phyloP scores from a whole-genome alignment of 2,329 filamentous ascomycete genomes.

The Pseudogymnoascus sp. region DNA sequence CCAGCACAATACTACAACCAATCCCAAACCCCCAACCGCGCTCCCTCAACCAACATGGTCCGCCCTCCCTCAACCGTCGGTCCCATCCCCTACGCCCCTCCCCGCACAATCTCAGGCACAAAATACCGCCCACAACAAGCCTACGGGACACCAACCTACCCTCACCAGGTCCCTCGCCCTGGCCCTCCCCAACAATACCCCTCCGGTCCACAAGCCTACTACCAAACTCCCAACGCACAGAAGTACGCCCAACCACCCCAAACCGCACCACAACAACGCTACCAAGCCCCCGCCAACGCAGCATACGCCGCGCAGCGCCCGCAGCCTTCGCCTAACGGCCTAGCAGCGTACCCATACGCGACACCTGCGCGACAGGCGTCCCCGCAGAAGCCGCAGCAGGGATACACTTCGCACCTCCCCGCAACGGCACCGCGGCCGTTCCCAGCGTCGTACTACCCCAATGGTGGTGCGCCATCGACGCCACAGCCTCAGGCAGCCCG shows the following conservation, averaged over 20 bases:
- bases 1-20: constrained; percentile 21
- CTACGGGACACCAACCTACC: constrained; percentile 26
- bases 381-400: constrained; percentile 25
- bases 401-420: constrained; percentile 18
- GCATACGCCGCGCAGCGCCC: constrained; percentile 22
- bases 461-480: constrained; percentile 13
- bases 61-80: constrained; percentile 23
- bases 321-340: constrained; percentile 23
- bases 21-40: constrained; percentile 26
- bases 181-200: constrained; percentile 23
- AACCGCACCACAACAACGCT: constrained; percentile 25
- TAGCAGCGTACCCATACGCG: constrained; percentile 22
- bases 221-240: background rate
- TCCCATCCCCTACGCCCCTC: constrained; percentile 23
- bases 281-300: constrained; percentile 20
- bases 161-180: constrained; percentile 25
- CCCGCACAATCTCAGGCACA: constrained; percentile 22
- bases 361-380: constrained; percentile 25
- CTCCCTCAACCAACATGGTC: constrained; percentile 22
- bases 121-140: constrained; percentile 22
- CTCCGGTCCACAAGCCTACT: background rate
- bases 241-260: constrained; percentile 17
- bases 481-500: constrained; percentile 18
- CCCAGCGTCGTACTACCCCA: background rate
- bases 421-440: constrained; percentile 16